phyloP scores from a whole-genome alignment of 108 stramenopile species.

The Discostella pseudostelligera region DNA sequence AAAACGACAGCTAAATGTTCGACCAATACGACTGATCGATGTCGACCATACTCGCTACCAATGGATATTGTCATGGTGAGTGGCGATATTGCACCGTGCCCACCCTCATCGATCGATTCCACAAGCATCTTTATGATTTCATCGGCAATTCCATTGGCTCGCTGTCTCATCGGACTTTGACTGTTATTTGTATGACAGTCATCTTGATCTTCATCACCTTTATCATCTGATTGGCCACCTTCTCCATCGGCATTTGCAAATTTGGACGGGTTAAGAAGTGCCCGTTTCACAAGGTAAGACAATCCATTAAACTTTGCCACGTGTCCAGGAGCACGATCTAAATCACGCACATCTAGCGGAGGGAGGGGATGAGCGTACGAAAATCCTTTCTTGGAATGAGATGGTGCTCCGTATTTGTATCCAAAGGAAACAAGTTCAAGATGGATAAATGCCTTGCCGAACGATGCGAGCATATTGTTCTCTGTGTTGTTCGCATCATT shows the following conservation, averaged over 20 bases:
- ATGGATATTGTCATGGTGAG: constrained; percentile 71
- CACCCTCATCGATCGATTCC: constrained; percentile 64
- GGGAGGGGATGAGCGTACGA: constrained; percentile 63
- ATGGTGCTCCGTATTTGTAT: constrained; percentile 68
- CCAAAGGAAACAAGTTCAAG: constrained; percentile 76
- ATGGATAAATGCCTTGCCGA: constrained; percentile 79
- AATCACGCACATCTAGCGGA: constrained; percentile 60
- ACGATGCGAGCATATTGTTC: constrained; percentile 50
- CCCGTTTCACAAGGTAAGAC: constrained; percentile 64
- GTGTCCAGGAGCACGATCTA: constrained; percentile 51
- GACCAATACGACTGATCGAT: constrained; percentile 71
- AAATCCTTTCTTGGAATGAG: constrained; percentile 54
- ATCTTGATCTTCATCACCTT: background rate
- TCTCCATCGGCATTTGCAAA: background rate
- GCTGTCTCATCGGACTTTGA: constrained; percentile 38
- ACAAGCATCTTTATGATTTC: constrained; percentile 47
- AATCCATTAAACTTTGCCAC: constrained; percentile 71
- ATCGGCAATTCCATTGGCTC: constrained; percentile 50
- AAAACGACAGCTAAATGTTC: constrained; percentile 46
- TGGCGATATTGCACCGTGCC: constrained; percentile 71
- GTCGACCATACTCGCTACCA: constrained; percentile 73
- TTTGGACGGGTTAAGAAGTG: constrained; percentile 43
- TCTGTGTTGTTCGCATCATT: constrained; percentile 1
- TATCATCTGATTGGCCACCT: background rate
- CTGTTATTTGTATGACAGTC: constrained; percentile 9